phyloP scores from a whole-genome alignment of 106 monocot species.

The Phalaenopsis equestris region DNA sequence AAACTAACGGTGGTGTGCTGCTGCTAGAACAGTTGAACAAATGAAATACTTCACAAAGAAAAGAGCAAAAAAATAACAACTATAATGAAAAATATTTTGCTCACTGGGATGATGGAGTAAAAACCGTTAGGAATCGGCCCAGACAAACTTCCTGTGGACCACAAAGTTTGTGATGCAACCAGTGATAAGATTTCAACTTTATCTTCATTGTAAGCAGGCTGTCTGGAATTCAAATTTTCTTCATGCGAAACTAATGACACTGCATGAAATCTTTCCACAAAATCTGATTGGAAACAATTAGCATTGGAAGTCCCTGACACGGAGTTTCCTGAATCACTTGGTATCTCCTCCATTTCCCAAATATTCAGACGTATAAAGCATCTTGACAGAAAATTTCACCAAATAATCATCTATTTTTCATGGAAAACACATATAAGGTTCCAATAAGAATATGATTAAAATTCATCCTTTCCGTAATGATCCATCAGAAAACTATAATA shows the following conservation, averaged over 20 bases:
- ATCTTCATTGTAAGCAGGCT: conserved; percentile 14
- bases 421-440: conserved; percentile 3
- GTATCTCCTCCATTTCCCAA: conserved; percentile 51
- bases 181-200: conserved; percentile 33
- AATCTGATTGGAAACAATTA: conserved; percentile 55
- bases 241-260: conserved; percentile 42
- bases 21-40: not conserved
- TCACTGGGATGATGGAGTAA: conserved; percentile 83
- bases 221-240: conserved; percentile 13
- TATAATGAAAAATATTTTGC: conserved; percentile 14
- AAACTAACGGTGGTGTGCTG: not conserved
- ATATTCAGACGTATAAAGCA: conserved; percentile 17
- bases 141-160: conserved; percentile 71
- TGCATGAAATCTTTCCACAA: conserved; percentile 49
- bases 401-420: conserved; percentile 6
- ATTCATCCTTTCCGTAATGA: not conserved
- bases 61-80: not conserved
- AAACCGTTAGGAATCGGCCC: conserved; percentile 90
- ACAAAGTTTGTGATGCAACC: conserved; percentile 67
- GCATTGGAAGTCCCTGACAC: conserved; percentile 32
- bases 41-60: not conserved
- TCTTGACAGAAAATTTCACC: conserved; percentile 5
- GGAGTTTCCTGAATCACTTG: conserved; percentile 38
- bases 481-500: not conserved
- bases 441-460: not conserved